Percentiles rank a stretch among this genome's conserved stretches.
Evolutionary conservation across 441 rosid genomes (phyloP).

Genomic region (Adansonia grandidieri): DNA sequence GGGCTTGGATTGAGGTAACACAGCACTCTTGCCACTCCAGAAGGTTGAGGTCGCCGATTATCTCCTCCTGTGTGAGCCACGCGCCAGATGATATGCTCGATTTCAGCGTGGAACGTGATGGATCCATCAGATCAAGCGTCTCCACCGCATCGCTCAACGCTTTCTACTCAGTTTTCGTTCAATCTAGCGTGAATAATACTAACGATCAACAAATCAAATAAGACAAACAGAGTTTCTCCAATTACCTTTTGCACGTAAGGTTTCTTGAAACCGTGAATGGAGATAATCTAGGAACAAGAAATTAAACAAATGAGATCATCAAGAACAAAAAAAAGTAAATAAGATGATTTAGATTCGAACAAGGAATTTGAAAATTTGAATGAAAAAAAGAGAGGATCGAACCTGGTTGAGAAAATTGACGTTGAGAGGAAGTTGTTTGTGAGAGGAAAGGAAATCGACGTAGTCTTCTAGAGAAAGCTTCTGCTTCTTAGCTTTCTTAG

Average conservation of each 20-base stretch:
- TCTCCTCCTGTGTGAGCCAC: slow-evolving; percentile 40
- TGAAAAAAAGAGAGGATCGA: no score
- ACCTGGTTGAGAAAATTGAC: slow-evolving; percentile 60
- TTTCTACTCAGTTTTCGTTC: slow-evolving; percentile 33
- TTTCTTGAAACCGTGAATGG: slow-evolving; percentile 63
- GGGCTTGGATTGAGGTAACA: slow-evolving; percentile 51
- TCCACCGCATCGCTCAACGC: slow-evolving; percentile 48
- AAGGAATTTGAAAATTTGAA: background rate
- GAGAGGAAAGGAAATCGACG: slow-evolving; percentile 46
- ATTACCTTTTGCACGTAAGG: slow-evolving; percentile 44
- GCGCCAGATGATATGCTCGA: slow-evolving; percentile 40
- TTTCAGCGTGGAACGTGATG: slow-evolving; percentile 67
- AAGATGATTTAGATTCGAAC: background rate
- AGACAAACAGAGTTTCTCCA: slow-evolving; percentile 14
- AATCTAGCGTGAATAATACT: slow-evolving; percentile 7
- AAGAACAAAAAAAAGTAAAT: background rate
- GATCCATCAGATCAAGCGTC: slow-evolving; percentile 53
- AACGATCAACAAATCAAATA: slow-evolving; percentile 15
- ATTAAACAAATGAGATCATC: slow-evolving; percentile 1
- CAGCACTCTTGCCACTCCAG: slow-evolving; percentile 74
- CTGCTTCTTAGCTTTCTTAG: slow-evolving; percentile 30
- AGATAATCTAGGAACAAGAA: slow-evolving; percentile 46
- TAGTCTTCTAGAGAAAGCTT: slow-evolving; percentile 54
- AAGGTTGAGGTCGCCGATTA: slow-evolving; percentile 47
- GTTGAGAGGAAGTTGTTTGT: slow-evolving; percentile 37